Conservation (phyloP, 306 rosid species). For the Myrica gale region DNA sequence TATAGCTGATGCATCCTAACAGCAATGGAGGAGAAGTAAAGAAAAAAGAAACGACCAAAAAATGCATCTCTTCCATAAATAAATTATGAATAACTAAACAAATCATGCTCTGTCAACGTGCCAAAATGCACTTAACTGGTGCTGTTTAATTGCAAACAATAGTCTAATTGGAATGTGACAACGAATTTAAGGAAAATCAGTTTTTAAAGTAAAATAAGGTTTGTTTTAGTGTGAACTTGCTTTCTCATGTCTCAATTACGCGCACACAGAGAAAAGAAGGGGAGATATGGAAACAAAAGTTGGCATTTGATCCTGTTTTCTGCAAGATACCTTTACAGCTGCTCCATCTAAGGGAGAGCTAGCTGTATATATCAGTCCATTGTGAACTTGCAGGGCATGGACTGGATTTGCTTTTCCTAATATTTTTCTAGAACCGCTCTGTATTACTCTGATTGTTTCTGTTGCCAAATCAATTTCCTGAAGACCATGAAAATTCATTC, state of each 20-base stretch:
- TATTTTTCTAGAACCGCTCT: conserved; percentile 63
- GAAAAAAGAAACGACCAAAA: no score
- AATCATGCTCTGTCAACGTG: background rate
- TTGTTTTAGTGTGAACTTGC: background rate
- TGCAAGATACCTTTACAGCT: conserved; percentile 63
- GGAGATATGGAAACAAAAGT: background rate
- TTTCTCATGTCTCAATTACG: background rate
- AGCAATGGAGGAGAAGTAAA: no score
- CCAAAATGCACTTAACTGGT: background rate
- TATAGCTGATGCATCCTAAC: background rate
- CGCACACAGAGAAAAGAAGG: background rate
- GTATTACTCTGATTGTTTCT: conserved; percentile 59
- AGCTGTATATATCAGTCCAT: conserved; percentile 66
- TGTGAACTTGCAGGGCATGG: conserved; percentile 58
- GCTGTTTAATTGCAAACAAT: no score
- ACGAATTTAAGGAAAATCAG: background rate
- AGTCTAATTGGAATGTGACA: background rate
- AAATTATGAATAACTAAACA: background rate
- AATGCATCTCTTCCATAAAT: background rate
- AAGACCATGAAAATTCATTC: conserved; percentile 17
- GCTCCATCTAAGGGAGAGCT: conserved; percentile 68
- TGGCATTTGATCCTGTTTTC: background rate
- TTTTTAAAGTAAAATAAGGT: no score
- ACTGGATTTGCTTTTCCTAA: conserved; percentile 76
- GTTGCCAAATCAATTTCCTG: conserved; percentile 82